phyloP scores from a whole-genome alignment of 1,284 basidiomycete species.

The Apiotrichum sp. region DNA sequence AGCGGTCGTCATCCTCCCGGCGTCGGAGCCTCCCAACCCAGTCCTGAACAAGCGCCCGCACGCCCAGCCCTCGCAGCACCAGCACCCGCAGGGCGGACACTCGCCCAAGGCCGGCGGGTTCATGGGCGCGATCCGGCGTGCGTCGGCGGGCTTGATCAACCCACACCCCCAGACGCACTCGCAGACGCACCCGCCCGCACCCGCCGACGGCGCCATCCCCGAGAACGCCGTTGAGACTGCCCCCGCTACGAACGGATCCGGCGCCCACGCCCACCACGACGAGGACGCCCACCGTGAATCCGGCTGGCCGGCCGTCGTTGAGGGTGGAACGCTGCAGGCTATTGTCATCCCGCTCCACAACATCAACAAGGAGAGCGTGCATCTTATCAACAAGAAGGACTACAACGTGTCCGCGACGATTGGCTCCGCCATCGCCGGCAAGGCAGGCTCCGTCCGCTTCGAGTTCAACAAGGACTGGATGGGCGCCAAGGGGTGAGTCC shows the following conservation, averaged over 20 bases:
- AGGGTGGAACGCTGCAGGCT: slow-evolving; percentile 28
- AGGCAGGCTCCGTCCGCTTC: slow-evolving; percentile 35
- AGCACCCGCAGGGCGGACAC: slow-evolving; percentile 1
- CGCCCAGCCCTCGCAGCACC: slow-evolving; percentile 17
- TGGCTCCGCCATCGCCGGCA: slow-evolving; percentile 12
- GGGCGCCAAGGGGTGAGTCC: slow-evolving; percentile 40
- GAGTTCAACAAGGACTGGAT: slow-evolving; percentile 45
- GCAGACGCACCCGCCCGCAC: neutral
- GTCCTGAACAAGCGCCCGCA: slow-evolving; percentile 21
- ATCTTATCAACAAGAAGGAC: slow-evolving; percentile 1
- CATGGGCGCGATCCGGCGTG: slow-evolving; percentile 28
- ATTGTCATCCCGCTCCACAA: slow-evolving; percentile 26
- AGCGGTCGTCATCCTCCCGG: slow-evolving; percentile 35
- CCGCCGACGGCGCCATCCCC: slow-evolving; percentile 1
- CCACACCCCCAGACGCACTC: neutral
- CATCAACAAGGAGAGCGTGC: slow-evolving; percentile 26
- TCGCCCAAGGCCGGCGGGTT: slow-evolving; percentile 17
- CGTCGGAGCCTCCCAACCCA: slow-evolving; percentile 34
- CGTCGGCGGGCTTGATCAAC: neutral
- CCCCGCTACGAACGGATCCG: neutral
- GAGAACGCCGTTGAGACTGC: slow-evolving; percentile 5
- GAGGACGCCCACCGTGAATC: slow-evolving; percentile 28
- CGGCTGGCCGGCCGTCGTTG: slow-evolving; percentile 35
- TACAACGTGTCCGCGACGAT: slow-evolving; percentile 5
- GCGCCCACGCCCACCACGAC: slow-evolving; percentile 22